These are phyloP conservation scores for Boletales sp. DNA, from an alignment of 768 basidiomycete species.

Conservation along the genomic window DNA sequence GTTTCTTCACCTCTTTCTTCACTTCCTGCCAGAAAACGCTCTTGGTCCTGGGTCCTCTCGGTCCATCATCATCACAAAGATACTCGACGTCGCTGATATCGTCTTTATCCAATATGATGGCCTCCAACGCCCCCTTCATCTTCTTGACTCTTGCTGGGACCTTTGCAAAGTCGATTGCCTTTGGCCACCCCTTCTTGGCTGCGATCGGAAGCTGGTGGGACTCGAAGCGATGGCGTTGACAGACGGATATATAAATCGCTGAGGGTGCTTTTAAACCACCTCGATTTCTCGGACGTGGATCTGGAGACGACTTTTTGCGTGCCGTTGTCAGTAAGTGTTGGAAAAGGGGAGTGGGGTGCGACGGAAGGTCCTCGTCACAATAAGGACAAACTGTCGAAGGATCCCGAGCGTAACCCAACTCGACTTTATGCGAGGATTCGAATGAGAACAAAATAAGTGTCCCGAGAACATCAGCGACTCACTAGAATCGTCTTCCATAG, in stretches of 20 bases:
- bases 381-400: constrained; percentile 75
- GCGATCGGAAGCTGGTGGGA: constrained; percentile 69
- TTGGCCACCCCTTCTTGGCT: constrained; percentile 71
- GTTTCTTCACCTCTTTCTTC: constrained; percentile 56
- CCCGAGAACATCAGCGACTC: constrained; percentile 13
- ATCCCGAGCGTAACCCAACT: constrained; percentile 49
- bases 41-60: constrained; percentile 32
- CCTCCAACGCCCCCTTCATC: constrained; percentile 46
- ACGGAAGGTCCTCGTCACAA: constrained; percentile 70
- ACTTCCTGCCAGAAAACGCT: constrained; percentile 70
- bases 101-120: constrained; percentile 48
- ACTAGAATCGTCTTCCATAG: constrained; percentile 42
- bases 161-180: constrained; percentile 58
- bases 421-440: constrained; percentile 36
- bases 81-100: constrained; percentile 21
- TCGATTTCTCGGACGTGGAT: constrained; percentile 67
- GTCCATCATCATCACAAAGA: constrained; percentile 1
- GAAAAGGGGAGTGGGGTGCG: constrained; percentile 56
- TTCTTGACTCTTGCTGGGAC: constrained; percentile 51
- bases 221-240: constrained; percentile 80
- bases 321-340: constrained; percentile 49
- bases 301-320: constrained; percentile 49
- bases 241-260: constrained; percentile 59
- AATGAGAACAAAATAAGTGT: not conserved
- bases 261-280: constrained; percentile 54